These are phyloP conservation scores for Eleusine indica DNA, from an alignment of 176 grass and related monocot genomes.

Conservation along the genomic window DNA sequence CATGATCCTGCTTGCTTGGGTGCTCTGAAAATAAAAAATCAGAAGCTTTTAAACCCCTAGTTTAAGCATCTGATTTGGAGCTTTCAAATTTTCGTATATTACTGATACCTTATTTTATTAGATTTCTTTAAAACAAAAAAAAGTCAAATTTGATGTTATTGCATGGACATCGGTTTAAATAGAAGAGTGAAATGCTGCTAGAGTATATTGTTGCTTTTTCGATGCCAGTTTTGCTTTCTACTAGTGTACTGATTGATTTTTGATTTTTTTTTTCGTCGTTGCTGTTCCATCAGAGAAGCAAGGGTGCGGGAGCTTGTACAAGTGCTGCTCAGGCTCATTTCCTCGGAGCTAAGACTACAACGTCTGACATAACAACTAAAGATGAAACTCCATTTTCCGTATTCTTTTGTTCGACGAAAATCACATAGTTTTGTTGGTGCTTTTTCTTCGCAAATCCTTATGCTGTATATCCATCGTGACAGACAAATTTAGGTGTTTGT, in stretches of 20 bases:
- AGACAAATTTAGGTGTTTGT: slow-evolving; percentile 16
- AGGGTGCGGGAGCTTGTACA: slow-evolving; percentile 91
- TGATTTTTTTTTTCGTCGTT: not conserved
- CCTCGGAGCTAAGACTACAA: slow-evolving; percentile 70
- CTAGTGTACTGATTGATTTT: slow-evolving; percentile 12
- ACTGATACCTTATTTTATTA: not conserved
- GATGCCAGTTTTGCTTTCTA: not conserved
- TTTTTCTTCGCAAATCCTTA: slow-evolving; percentile 28
- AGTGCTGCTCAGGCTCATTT: slow-evolving; percentile 77
- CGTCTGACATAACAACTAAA: slow-evolving; percentile 58
- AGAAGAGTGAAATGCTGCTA: not conserved
- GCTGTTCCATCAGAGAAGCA: slow-evolving; percentile 64
- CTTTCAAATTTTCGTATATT: not conserved
- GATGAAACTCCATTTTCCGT: slow-evolving; percentile 20
- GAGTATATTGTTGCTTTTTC: not conserved
- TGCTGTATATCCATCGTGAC: slow-evolving; percentile 34
- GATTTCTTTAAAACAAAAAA: not conserved
- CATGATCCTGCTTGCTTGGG: too few relatives aligned
- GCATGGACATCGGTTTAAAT: not conserved
- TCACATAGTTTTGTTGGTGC: slow-evolving; percentile 32
- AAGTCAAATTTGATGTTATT: not conserved
- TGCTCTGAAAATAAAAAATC: not conserved
- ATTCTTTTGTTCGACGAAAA: slow-evolving; percentile 40
- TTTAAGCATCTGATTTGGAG: slow-evolving; percentile 3
- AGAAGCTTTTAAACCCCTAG: not conserved